Percentiles rank a stretch among this genome's conserved stretches.
Evolutionary conservation across 2,329 filamentous ascomycete genomes (phyloP).

Genomic region (Colletotrichum sp.): DNA sequence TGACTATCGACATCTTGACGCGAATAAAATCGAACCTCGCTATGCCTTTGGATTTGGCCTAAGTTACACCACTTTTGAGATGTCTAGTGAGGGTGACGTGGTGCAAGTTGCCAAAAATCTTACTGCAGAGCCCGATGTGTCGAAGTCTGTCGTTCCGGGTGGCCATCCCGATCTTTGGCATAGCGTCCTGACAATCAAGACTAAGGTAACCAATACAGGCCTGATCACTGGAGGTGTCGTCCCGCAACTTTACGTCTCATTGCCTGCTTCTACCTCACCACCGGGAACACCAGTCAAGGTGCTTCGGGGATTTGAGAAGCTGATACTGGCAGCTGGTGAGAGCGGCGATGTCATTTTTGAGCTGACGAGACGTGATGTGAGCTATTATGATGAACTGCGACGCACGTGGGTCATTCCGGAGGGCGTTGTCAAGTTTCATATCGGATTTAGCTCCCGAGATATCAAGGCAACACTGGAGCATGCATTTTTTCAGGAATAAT

Average conservation of each 20-base stretch:
- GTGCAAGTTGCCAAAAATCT: slow-evolving; percentile 41
- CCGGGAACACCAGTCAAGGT: slow-evolving; percentile 55
- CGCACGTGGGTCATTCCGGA: slow-evolving; percentile 65
- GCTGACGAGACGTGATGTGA: slow-evolving; percentile 66
- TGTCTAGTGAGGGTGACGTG: slow-evolving; percentile 26
- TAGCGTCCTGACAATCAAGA: slow-evolving; percentile 57
- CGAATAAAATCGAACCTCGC: slow-evolving; percentile 50
- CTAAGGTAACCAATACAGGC: slow-evolving; percentile 70
- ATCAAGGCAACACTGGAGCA: background rate
- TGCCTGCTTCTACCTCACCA: slow-evolving; percentile 32
- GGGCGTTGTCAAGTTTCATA: slow-evolving; percentile 44
- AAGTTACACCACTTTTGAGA: slow-evolving; percentile 68
- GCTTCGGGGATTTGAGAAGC: slow-evolving; percentile 70
- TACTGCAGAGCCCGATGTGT: slow-evolving; percentile 42
- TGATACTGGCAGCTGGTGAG: slow-evolving; percentile 54
- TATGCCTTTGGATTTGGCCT: slow-evolving; percentile 71
- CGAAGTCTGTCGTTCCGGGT: slow-evolving; percentile 40
- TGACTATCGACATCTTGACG: slow-evolving; percentile 60
- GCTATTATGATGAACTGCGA: slow-evolving; percentile 65
- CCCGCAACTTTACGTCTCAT: slow-evolving; percentile 62
- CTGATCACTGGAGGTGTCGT: slow-evolving; percentile 66
- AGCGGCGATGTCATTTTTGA: slow-evolving; percentile 54
- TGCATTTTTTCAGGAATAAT: background rate
- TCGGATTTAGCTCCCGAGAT: slow-evolving; percentile 33
- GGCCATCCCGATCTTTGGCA: slow-evolving; percentile 44